Conservation (phyloP, 306 rosid species). For the Hippophae tibetana region DNA sequence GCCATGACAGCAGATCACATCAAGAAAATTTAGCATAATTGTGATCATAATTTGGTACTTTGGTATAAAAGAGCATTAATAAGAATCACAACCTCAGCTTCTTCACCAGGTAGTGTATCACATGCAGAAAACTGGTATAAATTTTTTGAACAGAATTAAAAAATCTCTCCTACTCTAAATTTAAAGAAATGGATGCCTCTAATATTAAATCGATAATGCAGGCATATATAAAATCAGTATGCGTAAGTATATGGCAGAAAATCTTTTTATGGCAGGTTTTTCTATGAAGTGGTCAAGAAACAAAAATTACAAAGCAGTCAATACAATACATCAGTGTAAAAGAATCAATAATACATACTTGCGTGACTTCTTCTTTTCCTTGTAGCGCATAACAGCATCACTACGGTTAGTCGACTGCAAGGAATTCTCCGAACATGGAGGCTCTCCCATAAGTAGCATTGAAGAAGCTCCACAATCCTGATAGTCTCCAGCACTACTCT, state of each 20-base stretch:
- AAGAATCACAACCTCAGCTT: neutral
- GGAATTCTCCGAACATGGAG: slow-evolving; percentile 60
- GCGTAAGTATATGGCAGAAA: neutral
- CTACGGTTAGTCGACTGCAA: slow-evolving; percentile 69
- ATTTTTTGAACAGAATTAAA: neutral
- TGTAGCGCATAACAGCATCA: slow-evolving; percentile 88
- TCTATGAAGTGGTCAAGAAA: slow-evolving; percentile 3
- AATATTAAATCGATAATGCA: neutral
- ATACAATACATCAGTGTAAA: slow-evolving; percentile 5
- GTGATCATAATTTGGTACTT: too few species aligned
- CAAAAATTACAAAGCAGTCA: slow-evolving; percentile 12
- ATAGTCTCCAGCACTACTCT: slow-evolving; percentile 52
- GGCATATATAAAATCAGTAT: neutral
- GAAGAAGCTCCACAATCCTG: slow-evolving; percentile 89
- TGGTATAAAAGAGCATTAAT: neutral
- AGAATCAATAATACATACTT: slow-evolving; percentile 30
- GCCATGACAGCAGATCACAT: too few species aligned
- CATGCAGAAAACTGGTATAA: neutral
- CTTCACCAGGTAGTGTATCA: neutral
- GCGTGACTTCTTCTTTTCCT: slow-evolving; percentile 86
- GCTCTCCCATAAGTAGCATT: slow-evolving; percentile 71
- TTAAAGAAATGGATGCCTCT: neutral
- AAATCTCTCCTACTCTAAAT: neutral
- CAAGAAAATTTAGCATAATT: too few species aligned
- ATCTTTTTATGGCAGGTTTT: neutral